Evolutionary conservation across 805 yeast species (phyloP), one percentile per base, ranked within the genome.

Genomic region (Wickerhamomyces xylosicus): DNA sequence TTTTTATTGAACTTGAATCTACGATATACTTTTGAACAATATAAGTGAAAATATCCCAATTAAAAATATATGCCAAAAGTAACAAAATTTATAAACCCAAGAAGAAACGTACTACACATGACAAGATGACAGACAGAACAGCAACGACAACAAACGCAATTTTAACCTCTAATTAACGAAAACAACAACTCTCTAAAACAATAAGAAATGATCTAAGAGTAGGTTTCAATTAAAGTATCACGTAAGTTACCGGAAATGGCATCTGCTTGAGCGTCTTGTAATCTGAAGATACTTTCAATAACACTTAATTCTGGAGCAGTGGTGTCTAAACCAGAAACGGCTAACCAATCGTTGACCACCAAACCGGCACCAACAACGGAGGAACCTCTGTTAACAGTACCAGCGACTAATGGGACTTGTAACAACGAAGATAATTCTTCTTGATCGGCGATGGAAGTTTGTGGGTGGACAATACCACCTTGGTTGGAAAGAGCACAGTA

Each of bases 251-350:
- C 84, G 40, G 86, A 72, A 47, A 85, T 85, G 41, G 89, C 71
- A 47, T 84, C 92, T 46, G 95, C 95, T 59, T 82, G 85, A 46
- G 87, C 90, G 56, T 85, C 95, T 62, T 86, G 94, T 52, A 85
- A 71, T 66, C 86, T 81, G 77, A 90, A 94, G 52, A 92, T 94
- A 59, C 95, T 82, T 69, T 94, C 98, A 49, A 92, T 76, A 43
- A 92, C 98, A 52, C 95, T 86, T 57, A 92, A 71, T 66, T 92
- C 99, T 37, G 98, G 97, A 36, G 98, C 97, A 48, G 99, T 89
- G 42, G 98, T 92, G 66, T 92, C 97, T 52, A 85, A 72, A 48
- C 99, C 99, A 36, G 95, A 72, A 33, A 94, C 97, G 22, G 97
- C 94, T 49, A 90, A 69, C 94, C 97, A 92, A 67, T 92, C 99